Base-by-base conservation (phyloP, 352 stramenopile species). In the Globisporangium okanoganense region DNA sequence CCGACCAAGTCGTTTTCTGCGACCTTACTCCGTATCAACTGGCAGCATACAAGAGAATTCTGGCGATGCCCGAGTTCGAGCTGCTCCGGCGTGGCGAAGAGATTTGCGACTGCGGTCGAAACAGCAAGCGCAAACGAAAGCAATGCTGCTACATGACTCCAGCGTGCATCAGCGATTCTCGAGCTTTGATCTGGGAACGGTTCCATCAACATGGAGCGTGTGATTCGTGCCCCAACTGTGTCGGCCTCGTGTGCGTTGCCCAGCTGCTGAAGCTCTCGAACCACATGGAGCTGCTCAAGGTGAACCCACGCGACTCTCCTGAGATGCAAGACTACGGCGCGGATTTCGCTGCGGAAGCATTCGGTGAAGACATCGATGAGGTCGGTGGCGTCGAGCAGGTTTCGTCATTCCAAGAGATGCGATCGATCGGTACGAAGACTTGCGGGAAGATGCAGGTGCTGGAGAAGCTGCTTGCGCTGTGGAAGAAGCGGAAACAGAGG, bases 381-480 rank as follows among this genome's bases (percentile, higher is more conserved):
- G 79, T 89, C 33, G 79, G 82, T 27, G 82, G 79, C 12, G 76
- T 87, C 0, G 56, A 82, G 13, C 81, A 88, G 56, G 72, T 90
- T 12, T 72, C 73, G 10, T 82, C 59, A 38, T 86, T 87, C 49
- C 72, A 85, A 24, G 69, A 79, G 53, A 78, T 85, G 64, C 75
- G 71, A 22, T 66, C 67, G 31, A 73, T 93, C 13, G 83, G 82
- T 7, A 86, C 75, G 1, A 71, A 79, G 59, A 88, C 83, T n/a
- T 93, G 84, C 50, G 84, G 84, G 3, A 93, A 93, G 65, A 90
- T 93, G 84, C 68, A 83, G 14, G 84, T 93, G 10, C 59, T 93
- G 16, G 79, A 89, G 57, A 88, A 89, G 38, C 56, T 93, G 10
- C 69, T 91, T 2, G 71, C 72, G 1, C 29, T 88, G 27, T 91